These are phyloP conservation scores for Eucalyptus erythrocorys DNA, from an alignment of 345 rosid genomes.

Conservation along the genomic window DNA sequence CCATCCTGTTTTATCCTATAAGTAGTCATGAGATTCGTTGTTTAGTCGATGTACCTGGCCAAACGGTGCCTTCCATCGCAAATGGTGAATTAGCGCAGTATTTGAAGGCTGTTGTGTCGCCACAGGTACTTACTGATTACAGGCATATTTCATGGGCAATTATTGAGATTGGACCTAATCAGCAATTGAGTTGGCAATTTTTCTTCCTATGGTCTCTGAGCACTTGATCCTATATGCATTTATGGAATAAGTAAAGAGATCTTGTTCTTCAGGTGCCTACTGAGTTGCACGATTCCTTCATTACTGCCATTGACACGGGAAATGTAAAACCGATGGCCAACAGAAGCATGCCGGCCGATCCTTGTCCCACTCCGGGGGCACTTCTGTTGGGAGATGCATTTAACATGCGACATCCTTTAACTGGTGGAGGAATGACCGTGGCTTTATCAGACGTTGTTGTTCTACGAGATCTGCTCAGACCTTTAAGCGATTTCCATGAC, in stretches of 20 bases:
- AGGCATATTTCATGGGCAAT: not conserved
- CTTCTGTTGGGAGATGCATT: conserved; percentile 6
- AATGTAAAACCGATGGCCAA: conserved; percentile 5
- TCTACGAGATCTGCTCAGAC: not conserved
- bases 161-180: not conserved
- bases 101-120: not conserved
- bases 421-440: conserved; percentile 13
- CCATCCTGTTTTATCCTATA: conserved; percentile 7
- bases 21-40: conserved; percentile 5
- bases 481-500: not conserved
- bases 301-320: not conserved
- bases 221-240: not conserved
- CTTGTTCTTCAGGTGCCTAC: not conserved
- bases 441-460: conserved; percentile 5
- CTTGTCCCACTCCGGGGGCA: conserved; percentile 1
- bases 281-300: not conserved
- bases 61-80: not conserved
- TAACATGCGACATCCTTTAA: conserved; percentile 7
- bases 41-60: conserved; percentile 5
- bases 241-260: not conserved
- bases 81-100: conserved; percentile 6
- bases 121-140: not conserved
- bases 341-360: conserved; percentile 5
- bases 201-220: not conserved
- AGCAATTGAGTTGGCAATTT: not conserved